Evolutionary conservation across 345 rosid genomes (phyloP).

Genomic region (Populus nigra): DNA sequence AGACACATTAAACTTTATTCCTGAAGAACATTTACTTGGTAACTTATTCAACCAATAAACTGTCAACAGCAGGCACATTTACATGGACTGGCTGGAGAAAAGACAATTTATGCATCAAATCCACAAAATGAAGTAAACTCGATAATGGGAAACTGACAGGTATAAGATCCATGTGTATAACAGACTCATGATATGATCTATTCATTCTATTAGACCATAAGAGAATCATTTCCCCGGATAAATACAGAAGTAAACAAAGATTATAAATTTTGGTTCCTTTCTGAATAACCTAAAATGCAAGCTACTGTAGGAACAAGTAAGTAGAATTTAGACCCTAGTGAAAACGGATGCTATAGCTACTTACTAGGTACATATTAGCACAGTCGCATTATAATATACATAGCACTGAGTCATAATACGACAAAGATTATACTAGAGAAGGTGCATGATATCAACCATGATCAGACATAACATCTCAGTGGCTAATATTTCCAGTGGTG

Average conservation of each 20-base stretch:
- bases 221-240: not conserved
- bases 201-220: not conserved
- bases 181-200: not conserved
- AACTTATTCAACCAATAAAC: not conserved
- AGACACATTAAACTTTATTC: not conserved
- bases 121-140: not conserved
- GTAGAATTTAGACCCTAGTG: not conserved
- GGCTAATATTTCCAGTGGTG: not conserved
- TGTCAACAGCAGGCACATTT: not conserved
- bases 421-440: not conserved
- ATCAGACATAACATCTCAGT: not conserved
- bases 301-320: not conserved
- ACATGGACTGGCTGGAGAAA: not conserved
- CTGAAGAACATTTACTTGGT: not conserved
- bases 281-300: not conserved
- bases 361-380: not conserved
- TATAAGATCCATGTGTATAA: not conserved
- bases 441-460: not conserved
- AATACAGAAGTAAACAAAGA: not conserved
- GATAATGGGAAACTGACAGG: not conserved
- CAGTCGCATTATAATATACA: not conserved
- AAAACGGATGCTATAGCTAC: not conserved
- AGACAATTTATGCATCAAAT: not conserved
- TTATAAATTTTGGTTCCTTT: not conserved
- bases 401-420: too few relatives aligned